Base-by-base conservation (phyloP, 2,329 filamentous ascomycete species). In the Diplodia scrobiculata region DNA sequence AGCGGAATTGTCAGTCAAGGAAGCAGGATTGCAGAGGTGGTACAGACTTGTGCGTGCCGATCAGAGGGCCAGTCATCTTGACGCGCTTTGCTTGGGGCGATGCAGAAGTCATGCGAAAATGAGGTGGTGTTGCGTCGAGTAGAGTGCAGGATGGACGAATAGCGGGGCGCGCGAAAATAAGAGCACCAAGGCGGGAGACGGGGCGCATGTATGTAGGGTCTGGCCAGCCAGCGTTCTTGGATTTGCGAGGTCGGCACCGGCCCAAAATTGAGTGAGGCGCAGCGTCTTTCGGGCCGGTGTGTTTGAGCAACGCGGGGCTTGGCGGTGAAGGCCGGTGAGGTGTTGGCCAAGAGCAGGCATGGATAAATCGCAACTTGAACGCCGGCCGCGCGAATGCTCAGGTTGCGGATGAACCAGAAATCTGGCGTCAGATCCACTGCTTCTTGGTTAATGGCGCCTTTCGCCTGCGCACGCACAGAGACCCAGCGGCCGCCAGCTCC, bases 1-100 rank as follows among this genome's bases (percentile, higher is more conserved):
- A 68, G 62, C 47, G 29, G 53, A 6, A 45, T 7, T 27, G 48
- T 52, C 65, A 60, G 62, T 48, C n/a, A n/a, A 14, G 19, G 52
- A 29, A 54, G 47, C 55, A 54, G 36, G 34, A 51, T 45, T 41
- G 48, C 29, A 17, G 36, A 34, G 34, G 53, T 45, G 63, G 63
- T 36, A 65, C 71, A 64, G 78, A 84, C 83, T 90, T 97, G 86
- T 99, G 95, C 34, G 95, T 99, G 75, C 93, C 95, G 76, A 97
- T 96, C 72, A 87, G 80, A 70, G 78, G 78, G 69, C 81, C 80
- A 69, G 86, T 83, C 72, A 89, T 91, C 85, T 96, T 97, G 77
- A 96, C 81, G 78, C 91, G 89, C 81, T 98, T 98, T 69, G 88
- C 85, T 71, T 76, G 76, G 71, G 75, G 75, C 68, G 77, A 75